phyloP scores from a whole-genome alignment of 768 basidiomycete genomes.

The Termitomyces sp. region DNA sequence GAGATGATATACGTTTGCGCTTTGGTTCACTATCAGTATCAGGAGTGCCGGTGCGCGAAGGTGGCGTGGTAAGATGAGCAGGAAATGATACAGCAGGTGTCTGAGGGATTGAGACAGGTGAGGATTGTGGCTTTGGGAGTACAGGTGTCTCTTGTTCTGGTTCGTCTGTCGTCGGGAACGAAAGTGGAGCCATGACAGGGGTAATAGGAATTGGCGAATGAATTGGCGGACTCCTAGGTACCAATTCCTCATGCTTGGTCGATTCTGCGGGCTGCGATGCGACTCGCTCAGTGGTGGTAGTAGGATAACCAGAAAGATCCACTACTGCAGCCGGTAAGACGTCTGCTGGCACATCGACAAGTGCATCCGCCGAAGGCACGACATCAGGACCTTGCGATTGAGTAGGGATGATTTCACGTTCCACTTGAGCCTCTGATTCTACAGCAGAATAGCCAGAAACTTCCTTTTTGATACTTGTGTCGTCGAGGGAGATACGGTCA shows the following conservation, averaged over 20 bases:
- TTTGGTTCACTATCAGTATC: slow-evolving; percentile 74
- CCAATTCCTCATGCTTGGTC: slow-evolving; percentile 13
- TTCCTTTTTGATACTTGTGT: slow-evolving; percentile 33
- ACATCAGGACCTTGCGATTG: slow-evolving; percentile 9
- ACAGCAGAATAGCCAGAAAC: slow-evolving; percentile 45
- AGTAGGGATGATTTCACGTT: neutral
- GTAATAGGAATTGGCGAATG: slow-evolving; percentile 12
- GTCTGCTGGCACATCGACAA: slow-evolving; percentile 7
- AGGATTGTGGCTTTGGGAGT: slow-evolving; percentile 5
- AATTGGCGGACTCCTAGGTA: slow-evolving; percentile 14
- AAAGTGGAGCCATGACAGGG: slow-evolving; percentile 21
- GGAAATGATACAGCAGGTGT: slow-evolving; percentile 66
- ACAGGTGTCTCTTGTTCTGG: slow-evolving; percentile 6
- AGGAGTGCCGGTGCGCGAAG: slow-evolving; percentile 69
- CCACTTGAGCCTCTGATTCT: slow-evolving; percentile 19
- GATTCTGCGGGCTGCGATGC: slow-evolving; percentile 8
- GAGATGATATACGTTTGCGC: slow-evolving; percentile 77
- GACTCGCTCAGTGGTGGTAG: slow-evolving; percentile 26
- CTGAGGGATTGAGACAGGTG: slow-evolving; percentile 19
- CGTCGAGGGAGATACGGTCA: slow-evolving; percentile 32
- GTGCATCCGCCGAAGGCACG: slow-evolving; percentile 8
- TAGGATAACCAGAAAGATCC: slow-evolving; percentile 17
- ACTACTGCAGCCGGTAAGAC: slow-evolving; percentile 1
- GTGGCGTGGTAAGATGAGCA: slow-evolving; percentile 51
- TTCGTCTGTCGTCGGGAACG: slow-evolving; percentile 34